Evolutionary conservation across 2,329 filamentous ascomycete species (phyloP).

Genomic region (Cladosporium cucumerinum): DNA sequence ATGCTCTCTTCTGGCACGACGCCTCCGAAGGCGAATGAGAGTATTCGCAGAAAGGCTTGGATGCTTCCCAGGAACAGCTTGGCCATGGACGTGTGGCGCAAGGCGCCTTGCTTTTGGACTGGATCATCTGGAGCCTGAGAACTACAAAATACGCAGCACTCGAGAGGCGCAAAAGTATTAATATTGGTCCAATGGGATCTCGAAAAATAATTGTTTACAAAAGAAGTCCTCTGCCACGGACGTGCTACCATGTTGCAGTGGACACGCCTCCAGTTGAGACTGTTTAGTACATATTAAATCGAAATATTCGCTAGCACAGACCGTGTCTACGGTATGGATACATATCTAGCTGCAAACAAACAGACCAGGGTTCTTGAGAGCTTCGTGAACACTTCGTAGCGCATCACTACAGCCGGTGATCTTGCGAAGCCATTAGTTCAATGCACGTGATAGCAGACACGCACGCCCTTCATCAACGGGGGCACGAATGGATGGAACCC

Average conservation of each 20-base stretch:
- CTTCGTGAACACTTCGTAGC: neutral
- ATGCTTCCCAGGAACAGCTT: neutral
- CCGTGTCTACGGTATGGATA: neutral
- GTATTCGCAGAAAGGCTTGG: neutral
- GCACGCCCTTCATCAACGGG: slow-evolving; percentile 4
- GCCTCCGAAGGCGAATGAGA: neutral
- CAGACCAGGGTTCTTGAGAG: neutral
- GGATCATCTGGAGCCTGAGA: neutral
- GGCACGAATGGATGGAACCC: no score
- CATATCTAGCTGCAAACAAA: neutral
- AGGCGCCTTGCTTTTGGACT: neutral
- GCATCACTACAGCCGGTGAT: neutral
- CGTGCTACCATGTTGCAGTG: neutral
- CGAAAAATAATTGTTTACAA: neutral
- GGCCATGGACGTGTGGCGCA: neutral
- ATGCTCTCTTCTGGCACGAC: neutral
- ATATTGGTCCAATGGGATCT: neutral
- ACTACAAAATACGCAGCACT: neutral
- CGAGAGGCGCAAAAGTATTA: neutral
- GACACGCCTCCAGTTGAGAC: neutral
- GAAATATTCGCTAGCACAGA: neutral
- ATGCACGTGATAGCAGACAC: neutral
- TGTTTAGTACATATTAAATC: neutral
- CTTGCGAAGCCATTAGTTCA: neutral
- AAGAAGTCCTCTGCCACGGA: neutral